Percentiles rank a stretch among this genome's conserved stretches.
Evolutionary conservation across 108 stramenopile species (phyloP).

Genomic region (Chaetoceros tenuissimus): DNA sequence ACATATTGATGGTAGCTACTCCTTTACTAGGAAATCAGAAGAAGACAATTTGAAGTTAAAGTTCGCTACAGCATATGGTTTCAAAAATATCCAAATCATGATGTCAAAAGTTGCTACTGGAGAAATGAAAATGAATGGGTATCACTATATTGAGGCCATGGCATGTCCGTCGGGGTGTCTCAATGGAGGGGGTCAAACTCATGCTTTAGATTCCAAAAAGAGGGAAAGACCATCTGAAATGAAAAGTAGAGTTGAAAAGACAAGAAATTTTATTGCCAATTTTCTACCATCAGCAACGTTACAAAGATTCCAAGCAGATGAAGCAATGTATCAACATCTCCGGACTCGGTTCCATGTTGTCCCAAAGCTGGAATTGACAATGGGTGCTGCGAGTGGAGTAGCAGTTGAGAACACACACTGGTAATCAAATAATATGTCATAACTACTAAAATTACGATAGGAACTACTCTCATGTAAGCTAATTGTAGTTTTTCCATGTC

Average conservation of each 20-base stretch:
- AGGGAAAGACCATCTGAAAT: conserved; percentile 80
- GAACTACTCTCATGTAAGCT: too few species aligned
- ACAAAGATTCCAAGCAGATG: conserved; percentile 7
- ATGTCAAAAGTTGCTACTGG: conserved; percentile 21
- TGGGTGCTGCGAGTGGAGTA: conserved; percentile 72
- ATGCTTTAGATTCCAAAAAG: conserved; percentile 16
- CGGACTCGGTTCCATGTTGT: conserved; percentile 74
- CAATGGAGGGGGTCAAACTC: conserved; percentile 93
- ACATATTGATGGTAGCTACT: conserved; percentile 38
- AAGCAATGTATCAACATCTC: conserved; percentile 17
- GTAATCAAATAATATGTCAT: conserved; percentile 26
- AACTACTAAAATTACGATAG: too few species aligned
- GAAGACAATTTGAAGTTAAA: conserved; percentile 20
- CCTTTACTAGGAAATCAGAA: conserved; percentile 5
- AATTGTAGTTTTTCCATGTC: too few species aligned
- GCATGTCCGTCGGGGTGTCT: conserved; percentile 96
- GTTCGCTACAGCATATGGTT: conserved; percentile 94
- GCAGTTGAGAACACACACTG: conserved; percentile 70
- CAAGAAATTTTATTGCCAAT: conserved; percentile 16
- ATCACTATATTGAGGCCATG: conserved; percentile 94
- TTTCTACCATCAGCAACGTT: conserved; percentile 2
- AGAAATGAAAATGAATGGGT: conserved; percentile 7
- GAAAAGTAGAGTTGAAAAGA: conserved; percentile 42
- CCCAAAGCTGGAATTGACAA: conserved; percentile 68
- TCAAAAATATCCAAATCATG: conserved; percentile 92